Base-by-base conservation (phyloP, 2,329 filamentous ascomycete genomes). In the Fusarium mexicanum region DNA sequence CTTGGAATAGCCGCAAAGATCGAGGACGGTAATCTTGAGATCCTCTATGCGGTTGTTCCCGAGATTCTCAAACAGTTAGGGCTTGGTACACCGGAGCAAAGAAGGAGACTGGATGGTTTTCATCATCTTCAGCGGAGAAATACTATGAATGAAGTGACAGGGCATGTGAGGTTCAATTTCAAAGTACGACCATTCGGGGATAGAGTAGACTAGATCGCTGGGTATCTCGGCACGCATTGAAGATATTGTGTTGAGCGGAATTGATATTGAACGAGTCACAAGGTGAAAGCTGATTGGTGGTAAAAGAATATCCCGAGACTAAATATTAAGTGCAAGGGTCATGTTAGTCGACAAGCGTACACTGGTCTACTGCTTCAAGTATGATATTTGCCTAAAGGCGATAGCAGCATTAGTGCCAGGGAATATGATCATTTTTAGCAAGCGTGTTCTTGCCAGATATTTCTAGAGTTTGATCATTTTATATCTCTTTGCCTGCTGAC, bases 1-100 rank as follows among this genome's bases (percentile, higher is more conserved):
- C 55, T 87, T 8, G 86, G 85, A 0, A 84, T 87, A 17, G 80
- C 85, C 0, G 82, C 86, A 18, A 87, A 88, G 71, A 81, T 88
- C 13, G 86, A 87, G 62, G 87, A 88, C 50, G 86, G 86, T 0
- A 87, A 80, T 66, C 68, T 84, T 4, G 80, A 79, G 10, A 81
- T 86, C 3, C 76, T 87, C 5, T 86, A 87, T 61, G 80, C 84
- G 1, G 85, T 81, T 0, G 79, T 86, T 4, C 67, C 78, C 7
- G 86, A 88, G 69, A 81, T 87, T 14, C 73, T 88, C 14, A 78
- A 83, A n/a, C 84, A 84, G 61, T 71, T 88, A 3, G 43, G 79
- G 2, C 80, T 88, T 22, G 83, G 84, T 0, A 77, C 78, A 1
- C 40, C 59, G 1, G 80, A 81, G 17, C 77, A 77, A 62, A 73